Evolutionary conservation across 139 green algal genomes (phyloP), one percentile per base, ranked within the genome.

Genomic region (Chlorella sp.): DNA sequence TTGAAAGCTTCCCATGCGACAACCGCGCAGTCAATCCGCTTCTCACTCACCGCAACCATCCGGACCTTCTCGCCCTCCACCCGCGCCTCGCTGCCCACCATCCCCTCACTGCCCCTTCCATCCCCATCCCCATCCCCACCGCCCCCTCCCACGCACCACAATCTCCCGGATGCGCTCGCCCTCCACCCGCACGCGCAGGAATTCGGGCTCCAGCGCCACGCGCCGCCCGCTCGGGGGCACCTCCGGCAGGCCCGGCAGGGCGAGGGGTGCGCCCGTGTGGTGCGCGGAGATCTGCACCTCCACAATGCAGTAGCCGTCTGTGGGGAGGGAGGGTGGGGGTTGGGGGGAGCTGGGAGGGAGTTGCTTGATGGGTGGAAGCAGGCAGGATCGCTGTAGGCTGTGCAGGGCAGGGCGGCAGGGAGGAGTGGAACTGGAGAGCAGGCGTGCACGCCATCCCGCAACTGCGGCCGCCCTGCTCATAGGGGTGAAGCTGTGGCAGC

Each of bases 211-310:
- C 56, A 91, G 56, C 19, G 40, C 40, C 30, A 90, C 80, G 0
- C 74, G 64, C 43, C 84, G 72, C 58, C 83, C 75, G 32, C n/a
- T 81, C 32, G 87, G 22, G 20, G 84, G 16, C 72, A 87, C 68
- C n/a, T 73, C 36, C 30, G 84, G 65, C 19, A 77, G 46, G 67
- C 83, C 81, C 26, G 87, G 87, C 43, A 90, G 58, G 19, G 32
- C 24, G 22, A 91, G 83, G 11, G 86, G 64, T 16, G 79, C 80
- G 16, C 86, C 88, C 14, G 86, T 91, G 80, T 91, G 86, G 36
- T 84, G 76, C 43, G 85, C 88, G 26, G 44, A 85, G 32, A 64
- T 83, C 60, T 88, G 73, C 62, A 87, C 86, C 30, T 43, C 58
- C 28, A 73, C 77, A 16, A 83, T 62, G 32, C 54, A 58, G 40